These are phyloP conservation scores for Epichloe coenophiala DNA, from an alignment of 2,329 filamentous ascomycete species.

Conservation along the genomic window DNA sequence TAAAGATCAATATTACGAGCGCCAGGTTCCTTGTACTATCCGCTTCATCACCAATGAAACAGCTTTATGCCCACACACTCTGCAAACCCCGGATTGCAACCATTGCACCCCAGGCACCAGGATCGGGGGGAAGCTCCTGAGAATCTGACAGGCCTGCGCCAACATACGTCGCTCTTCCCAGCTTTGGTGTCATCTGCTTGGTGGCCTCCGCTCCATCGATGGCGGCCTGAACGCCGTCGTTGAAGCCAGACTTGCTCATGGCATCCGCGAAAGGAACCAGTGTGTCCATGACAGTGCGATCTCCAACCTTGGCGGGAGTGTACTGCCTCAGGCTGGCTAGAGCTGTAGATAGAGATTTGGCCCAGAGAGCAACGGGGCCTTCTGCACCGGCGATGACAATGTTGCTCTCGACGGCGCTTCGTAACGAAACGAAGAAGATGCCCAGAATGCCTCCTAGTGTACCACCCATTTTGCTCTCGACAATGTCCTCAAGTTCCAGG, in stretches of 20 bases:
- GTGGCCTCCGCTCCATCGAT: slow-evolving; percentile 48
- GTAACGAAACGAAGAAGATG: slow-evolving; percentile 38
- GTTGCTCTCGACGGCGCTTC: slow-evolving; percentile 27
- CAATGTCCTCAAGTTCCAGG: slow-evolving; percentile 36
- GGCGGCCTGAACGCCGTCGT: slow-evolving; percentile 44
- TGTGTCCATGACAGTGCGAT: slow-evolving; percentile 44
- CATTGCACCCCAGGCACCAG: slow-evolving; percentile 58
- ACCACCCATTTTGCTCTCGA: slow-evolving; percentile 42
- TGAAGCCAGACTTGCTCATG: slow-evolving; percentile 35
- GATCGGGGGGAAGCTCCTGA: slow-evolving; percentile 47
- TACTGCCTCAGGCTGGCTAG: slow-evolving; percentile 34
- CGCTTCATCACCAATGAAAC: neutral
- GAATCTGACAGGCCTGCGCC: slow-evolving; percentile 36
- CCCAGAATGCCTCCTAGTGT: slow-evolving; percentile 39
- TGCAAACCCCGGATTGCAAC: slow-evolving; percentile 32
- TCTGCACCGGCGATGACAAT: slow-evolving; percentile 15
- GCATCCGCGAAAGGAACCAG: slow-evolving; percentile 39
- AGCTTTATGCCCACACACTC: slow-evolving; percentile 5
- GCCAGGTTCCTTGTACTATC: neutral
- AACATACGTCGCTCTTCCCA: slow-evolving; percentile 58
- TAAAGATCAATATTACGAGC: neutral
- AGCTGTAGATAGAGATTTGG: slow-evolving; percentile 26
- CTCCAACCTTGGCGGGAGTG: slow-evolving; percentile 40
- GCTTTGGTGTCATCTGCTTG: slow-evolving; percentile 47
- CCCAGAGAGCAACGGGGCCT: slow-evolving; percentile 29